These are phyloP conservation scores for Sarocladiaceae sp. DNA, from an alignment of 2,329 filamentous ascomycete genomes.

Conservation along the genomic window DNA sequence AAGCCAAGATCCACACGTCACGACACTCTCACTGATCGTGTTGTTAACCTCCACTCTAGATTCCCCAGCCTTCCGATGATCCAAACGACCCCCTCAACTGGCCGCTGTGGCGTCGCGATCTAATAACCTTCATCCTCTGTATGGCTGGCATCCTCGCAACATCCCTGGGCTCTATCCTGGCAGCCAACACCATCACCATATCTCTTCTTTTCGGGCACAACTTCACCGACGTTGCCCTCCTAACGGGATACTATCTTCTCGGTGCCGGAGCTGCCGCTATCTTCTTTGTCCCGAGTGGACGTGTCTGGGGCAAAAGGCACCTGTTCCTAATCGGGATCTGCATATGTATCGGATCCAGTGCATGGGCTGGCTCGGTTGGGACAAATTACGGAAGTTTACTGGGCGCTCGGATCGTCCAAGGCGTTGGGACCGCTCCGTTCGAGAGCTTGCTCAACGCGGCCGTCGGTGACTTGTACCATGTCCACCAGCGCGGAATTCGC, in stretches of 20 bases:
- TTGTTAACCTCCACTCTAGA: constrained; percentile 23
- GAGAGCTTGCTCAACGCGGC: constrained; percentile 84
- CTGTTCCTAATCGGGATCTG: constrained; percentile 72
- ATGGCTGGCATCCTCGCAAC: constrained; percentile 77
- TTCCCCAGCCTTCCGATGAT: constrained; percentile 83
- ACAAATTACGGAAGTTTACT: constrained; percentile 66
- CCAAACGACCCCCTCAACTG: constrained; percentile 83
- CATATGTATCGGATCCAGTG: constrained; percentile 65
- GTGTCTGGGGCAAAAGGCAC: constrained; percentile 91
- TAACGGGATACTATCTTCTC: constrained; percentile 83
- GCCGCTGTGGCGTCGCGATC: constrained; percentile 79
- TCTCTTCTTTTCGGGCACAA: constrained; percentile 56
- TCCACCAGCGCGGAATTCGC: constrained; percentile 74
- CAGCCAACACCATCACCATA: constrained; percentile 78
- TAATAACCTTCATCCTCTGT: constrained; percentile 73
- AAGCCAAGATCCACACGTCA: constrained; percentile 9
- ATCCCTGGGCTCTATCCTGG: constrained; percentile 77
- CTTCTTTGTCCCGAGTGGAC: constrained; percentile 78
- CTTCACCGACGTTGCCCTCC: constrained; percentile 71
- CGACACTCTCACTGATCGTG: not conserved
- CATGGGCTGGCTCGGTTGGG: constrained; percentile 68
- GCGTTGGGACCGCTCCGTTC: constrained; percentile 79
- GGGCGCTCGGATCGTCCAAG: constrained; percentile 77
- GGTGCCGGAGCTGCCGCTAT: constrained; percentile 77
- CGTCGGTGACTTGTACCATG: constrained; percentile 85